These are phyloP conservation scores for Pseudogymnoascus sp. DNA, from an alignment of 2,329 filamentous ascomycete species.

Conservation along the genomic window DNA sequence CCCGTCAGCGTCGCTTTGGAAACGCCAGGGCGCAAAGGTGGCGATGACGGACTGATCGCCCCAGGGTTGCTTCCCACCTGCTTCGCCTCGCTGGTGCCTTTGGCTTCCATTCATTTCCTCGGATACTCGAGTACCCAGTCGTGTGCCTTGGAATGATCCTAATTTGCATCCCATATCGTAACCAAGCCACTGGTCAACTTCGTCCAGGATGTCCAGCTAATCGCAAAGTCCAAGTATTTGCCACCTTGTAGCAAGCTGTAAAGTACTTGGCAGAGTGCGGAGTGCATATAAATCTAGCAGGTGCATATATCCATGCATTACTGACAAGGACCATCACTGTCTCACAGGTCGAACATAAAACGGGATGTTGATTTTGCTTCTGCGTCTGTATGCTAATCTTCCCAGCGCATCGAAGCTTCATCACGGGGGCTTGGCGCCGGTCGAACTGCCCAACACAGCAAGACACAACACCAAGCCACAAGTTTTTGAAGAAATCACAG, in stretches of 20 bases:
- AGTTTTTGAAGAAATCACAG: not conserved
- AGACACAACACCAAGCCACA: not conserved
- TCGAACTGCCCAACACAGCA: not conserved
- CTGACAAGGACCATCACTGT: not conserved
- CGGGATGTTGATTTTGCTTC: not conserved
- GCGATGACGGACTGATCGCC: slow-evolving; percentile 5
- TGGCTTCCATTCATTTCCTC: slow-evolving; percentile 4
- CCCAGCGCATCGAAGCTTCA: not conserved
- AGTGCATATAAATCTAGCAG: slow-evolving; percentile 5
- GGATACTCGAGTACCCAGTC: not conserved
- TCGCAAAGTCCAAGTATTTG: not conserved
- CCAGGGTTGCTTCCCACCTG: not conserved
- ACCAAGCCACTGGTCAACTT: not conserved
- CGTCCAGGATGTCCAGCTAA: not conserved
- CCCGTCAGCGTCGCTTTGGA: not conserved
- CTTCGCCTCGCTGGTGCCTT: not conserved
- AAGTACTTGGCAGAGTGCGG: not conserved
- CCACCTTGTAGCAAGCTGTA: not conserved
- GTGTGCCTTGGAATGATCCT: slow-evolving; percentile 1
- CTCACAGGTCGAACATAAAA: not conserved
- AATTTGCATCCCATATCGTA: not conserved
- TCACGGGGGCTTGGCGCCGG: not conserved
- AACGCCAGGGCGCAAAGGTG: not conserved
- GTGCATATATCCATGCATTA: not conserved
- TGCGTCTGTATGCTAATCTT: not conserved